These are phyloP conservation scores for Ramaria rubella DNA, from an alignment of 768 basidiomycete species.

Conservation along the genomic window DNA sequence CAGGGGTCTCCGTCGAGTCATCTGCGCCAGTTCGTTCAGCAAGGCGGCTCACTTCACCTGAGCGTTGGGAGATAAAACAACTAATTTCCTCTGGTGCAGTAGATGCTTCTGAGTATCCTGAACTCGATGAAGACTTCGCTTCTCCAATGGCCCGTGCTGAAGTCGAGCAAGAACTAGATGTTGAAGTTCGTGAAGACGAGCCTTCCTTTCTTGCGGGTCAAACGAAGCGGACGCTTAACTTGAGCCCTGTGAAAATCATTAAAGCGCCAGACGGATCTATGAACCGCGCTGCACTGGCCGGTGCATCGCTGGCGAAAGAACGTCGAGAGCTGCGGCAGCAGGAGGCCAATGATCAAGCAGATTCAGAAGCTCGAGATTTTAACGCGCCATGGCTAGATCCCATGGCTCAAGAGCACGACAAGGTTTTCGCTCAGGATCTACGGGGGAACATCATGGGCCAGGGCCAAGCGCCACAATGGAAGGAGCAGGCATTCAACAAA, in stretches of 20 bases:
- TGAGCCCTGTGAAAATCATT: conserved; percentile 96
- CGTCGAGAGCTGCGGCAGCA: conserved; percentile 90
- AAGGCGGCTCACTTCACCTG: conserved; percentile 89
- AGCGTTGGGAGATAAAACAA: conserved; percentile 99
- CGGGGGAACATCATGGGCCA: conserved; percentile 76
- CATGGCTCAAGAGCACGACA: conserved; percentile 84
- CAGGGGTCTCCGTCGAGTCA: conserved; percentile 18
- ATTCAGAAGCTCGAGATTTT: conserved; percentile 91
- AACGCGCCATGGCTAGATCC: conserved; percentile 97
- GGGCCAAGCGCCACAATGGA: conserved; percentile 82
- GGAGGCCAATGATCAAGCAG: conserved; percentile 89
- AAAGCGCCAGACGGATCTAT: conserved; percentile 98
- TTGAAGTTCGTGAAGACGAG: conserved; percentile 95
- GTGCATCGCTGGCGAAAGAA: conserved; percentile 91
- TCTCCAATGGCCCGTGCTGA: conserved; percentile 75
- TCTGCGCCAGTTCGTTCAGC: conserved; percentile 61
- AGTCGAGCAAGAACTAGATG: conserved; percentile 94
- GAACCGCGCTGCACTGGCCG: conserved; percentile 91
- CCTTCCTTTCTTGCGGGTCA: conserved; percentile 94
- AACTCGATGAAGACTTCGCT: conserved; percentile 79
- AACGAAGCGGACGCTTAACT: conserved; percentile 89
- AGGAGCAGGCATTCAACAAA: conserved; percentile 88
- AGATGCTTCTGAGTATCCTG: conserved; percentile 88
- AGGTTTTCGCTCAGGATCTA: conserved; percentile 89
- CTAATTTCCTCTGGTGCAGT: conserved; percentile 93